phyloP scores from a whole-genome alignment of 1,284 basidiomycete species.

The Inonotus obliquus region DNA sequence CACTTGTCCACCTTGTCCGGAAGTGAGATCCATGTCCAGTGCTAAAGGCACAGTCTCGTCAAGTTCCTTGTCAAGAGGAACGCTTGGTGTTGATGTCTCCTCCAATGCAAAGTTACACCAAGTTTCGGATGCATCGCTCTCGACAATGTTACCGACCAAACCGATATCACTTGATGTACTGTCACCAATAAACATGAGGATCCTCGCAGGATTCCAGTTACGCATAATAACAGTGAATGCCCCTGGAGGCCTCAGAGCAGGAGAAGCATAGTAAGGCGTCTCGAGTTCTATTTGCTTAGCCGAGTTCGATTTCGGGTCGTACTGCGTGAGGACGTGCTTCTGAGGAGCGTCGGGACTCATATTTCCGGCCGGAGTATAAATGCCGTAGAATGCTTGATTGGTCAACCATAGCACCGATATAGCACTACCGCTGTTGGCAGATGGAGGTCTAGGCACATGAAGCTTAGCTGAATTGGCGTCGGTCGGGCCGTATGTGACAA shows the following conservation, averaged over 20 bases:
- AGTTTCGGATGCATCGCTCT: conserved; percentile 29
- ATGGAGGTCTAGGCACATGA: conserved; percentile 52
- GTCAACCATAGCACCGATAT: conserved; percentile 68
- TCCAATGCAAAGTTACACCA: conserved; percentile 76
- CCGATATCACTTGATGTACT: conserved; percentile 74
- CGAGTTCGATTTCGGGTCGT: conserved; percentile 54
- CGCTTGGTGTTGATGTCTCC: conserved; percentile 60
- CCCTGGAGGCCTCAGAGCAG: conserved; percentile 48
- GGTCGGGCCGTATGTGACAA: conserved; percentile 62
- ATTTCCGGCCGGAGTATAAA: conserved; percentile 51
- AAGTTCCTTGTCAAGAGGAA: conserved; percentile 67
- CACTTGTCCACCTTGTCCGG: conserved; percentile 36
- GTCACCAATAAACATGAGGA: conserved; percentile 67
- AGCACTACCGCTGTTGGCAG: conserved; percentile 43
- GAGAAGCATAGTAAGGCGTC: conserved; percentile 50
- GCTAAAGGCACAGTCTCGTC: conserved; percentile 72
- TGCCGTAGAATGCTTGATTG: conserved; percentile 66
- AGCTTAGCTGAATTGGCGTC: conserved; percentile 53
- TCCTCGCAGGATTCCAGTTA: conserved; percentile 61
- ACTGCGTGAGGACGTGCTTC: conserved; percentile 55
- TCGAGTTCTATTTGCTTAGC: conserved; percentile 44
- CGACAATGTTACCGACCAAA: conserved; percentile 49
- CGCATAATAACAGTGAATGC: conserved; percentile 53
- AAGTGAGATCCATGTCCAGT: conserved; percentile 68
- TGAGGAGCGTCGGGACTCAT: conserved; percentile 43